phyloP scores from a whole-genome alignment of 768 basidiomycete species.

The Leccinum ochraceum region DNA sequence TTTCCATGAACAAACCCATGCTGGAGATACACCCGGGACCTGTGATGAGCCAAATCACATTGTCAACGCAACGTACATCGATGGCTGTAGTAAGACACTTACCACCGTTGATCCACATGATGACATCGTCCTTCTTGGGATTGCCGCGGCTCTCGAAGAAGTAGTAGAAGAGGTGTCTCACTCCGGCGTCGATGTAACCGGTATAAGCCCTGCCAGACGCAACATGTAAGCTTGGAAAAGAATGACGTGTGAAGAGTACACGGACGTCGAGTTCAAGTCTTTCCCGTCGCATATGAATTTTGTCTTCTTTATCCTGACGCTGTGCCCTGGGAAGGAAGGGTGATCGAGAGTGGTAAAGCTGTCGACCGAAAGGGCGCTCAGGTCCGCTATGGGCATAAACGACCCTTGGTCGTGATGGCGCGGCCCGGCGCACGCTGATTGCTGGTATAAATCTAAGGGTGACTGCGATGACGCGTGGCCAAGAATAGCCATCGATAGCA shows the following conservation, averaged over 20 bases:
- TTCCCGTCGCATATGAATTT: conserved; percentile 12
- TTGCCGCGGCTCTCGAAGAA: conserved; percentile 60
- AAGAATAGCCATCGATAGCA: conserved; percentile 19
- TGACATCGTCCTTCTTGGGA: conserved; percentile 56
- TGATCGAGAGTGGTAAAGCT: conserved; percentile 41
- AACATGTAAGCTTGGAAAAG: background rate
- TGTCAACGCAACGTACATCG: no score
- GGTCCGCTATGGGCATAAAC: conserved; percentile 4
- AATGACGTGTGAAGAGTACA: background rate
- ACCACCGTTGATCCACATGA: conserved; percentile 42
- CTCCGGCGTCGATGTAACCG: conserved; percentile 65
- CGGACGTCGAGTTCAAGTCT: conserved; percentile 32
- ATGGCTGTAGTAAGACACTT: no score
- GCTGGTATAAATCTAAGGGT: conserved; percentile 12
- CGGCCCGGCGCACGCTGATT: background rate
- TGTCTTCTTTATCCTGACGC: conserved; percentile 43
- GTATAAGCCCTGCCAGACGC: conserved; percentile 48
- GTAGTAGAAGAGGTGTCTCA: conserved; percentile 67
- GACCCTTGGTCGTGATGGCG: conserved; percentile 6
- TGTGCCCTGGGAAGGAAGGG: conserved; percentile 42
- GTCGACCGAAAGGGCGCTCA: conserved; percentile 26
- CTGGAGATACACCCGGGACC: no score
- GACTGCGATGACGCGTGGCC: conserved; percentile 23
- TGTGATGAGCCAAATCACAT: no score
- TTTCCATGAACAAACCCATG: no score